A percentile compares a stretch with the other conserved stretches of the same genome.
phyloP scores from a whole-genome alignment of 306 rosid species.

The Inga leiocalycina region DNA sequence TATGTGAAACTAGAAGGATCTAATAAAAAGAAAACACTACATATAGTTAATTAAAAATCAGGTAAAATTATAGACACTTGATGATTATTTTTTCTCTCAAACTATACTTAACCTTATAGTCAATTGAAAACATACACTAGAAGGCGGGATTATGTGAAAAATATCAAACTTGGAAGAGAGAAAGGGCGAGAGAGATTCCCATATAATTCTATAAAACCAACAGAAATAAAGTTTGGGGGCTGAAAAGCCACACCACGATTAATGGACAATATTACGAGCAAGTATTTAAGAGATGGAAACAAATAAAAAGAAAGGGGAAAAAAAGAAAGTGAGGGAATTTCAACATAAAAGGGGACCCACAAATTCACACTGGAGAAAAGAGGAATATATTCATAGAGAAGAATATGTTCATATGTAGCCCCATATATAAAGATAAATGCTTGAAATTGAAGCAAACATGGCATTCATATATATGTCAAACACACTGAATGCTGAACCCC shows the following conservation, averaged over 20 bases:
- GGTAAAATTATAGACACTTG: too few species aligned
- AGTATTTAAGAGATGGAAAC: conserved; percentile 41
- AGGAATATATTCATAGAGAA: conserved; percentile 84
- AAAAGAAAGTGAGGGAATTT: conserved; percentile 11
- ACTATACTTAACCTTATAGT: too few species aligned
- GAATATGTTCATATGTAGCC: conserved; percentile 74
- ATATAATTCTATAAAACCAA: background rate
- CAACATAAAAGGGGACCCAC: conserved; percentile 66
- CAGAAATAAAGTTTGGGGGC: background rate
- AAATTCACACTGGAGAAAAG: conserved; percentile 45
- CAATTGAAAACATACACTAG: background rate
- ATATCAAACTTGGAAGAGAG: background rate
- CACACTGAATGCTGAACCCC: conserved; percentile 59
- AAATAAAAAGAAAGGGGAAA: background rate
- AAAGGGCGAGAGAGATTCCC: background rate
- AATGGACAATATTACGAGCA: conserved; percentile 13
- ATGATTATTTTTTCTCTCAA: background rate
- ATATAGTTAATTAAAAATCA: too few species aligned
- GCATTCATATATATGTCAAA: conserved; percentile 34
- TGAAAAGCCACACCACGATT: background rate
- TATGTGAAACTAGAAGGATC: too few species aligned
- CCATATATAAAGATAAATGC: conserved; percentile 85
- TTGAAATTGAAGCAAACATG: conserved; percentile 93
- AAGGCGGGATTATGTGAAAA: background rate
- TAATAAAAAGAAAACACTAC: too few species aligned